Base-by-base conservation (phyloP, 805 yeast species). In the Cyberlindnera petersonii region DNA sequence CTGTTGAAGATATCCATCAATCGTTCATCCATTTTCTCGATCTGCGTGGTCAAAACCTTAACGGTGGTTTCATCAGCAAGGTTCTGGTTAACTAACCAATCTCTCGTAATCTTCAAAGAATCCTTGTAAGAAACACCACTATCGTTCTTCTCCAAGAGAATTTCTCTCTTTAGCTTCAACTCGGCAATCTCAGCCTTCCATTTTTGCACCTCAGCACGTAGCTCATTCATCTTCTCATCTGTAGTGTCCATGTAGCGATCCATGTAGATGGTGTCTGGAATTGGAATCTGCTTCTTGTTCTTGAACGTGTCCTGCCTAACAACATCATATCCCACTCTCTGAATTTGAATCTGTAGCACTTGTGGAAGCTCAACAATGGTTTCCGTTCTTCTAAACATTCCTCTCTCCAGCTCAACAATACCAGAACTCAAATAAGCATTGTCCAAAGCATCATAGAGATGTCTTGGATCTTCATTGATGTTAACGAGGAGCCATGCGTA, bases 391-490 rank as follows among this genome's bases (percentile, higher is more conserved):
- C 79, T 77, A 5, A 84, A 91, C 19, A 72, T 69, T 2, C 88
- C 95, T 44, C 69, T 77, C 45, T 69, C 77, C 28, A 78, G 86
- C 49, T 86, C 64, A 1, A 69, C 72, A 15, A 75, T 58, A 48
- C 86, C 96, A 38, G 82, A 88, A 31, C 68, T 72, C 35, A 77
- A 76, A 56, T 89, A 89, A 52, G 80, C 85, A 14, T 79, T 75
- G 59, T 93, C 98, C 37, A 93, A 69, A 0, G 97, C 93, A 58
- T 86, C 96, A 57, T 93, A 91, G 13, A 91, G 75, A 56, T 85
- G 85, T 51, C 81, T 79, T 2, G 98, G 96, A 41, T 86, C 91
- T 47, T 83, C 91, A 29, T 89, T 83, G 24, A 91, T 82, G 50
- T 87, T 89, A 13, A 91, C 88, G 48, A 89, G 74, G 47, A 93